Base-by-base conservation (phyloP, 768 basidiomycete genomes). In the Lyophyllum shimeji region DNA sequence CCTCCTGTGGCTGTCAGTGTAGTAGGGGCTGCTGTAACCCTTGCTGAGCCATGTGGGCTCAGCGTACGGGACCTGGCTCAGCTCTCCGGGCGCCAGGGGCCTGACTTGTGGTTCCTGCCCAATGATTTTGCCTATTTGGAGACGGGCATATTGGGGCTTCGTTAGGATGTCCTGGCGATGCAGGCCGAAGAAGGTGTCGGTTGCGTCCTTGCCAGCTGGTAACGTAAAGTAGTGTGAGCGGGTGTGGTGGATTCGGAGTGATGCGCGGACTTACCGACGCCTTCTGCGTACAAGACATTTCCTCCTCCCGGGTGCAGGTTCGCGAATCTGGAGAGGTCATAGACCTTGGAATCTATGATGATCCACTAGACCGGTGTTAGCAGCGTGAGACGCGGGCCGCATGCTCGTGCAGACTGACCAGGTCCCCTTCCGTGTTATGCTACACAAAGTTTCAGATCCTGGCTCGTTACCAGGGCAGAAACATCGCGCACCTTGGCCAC, bases 371-470 rank as follows among this genome's bases (percentile, higher is more conserved):
- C 7, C 18, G 27, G 13, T 56, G 55, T 53, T 47, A 46, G 25
- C 50, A 11, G 21, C 50, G 34, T 5, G 27, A 1, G 20, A 23
- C 24, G 31, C 13, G 18, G 12, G 20, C 33, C 27, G 5, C 7
- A 42, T 20, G 23, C 1, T 54, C 4, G 24, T 21, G n/a, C 13
- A 37, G 8, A 74, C 82, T 66, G 58, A 89, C 90, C 61, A 97
- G 70, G 69, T 95, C 87, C 46, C 89, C 91, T 63, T 86, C 83
- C 65, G 82, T 87, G 77, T 94, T 92, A 72, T 97, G 95, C 94
- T 97, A 59, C 11, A 49, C 45, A 48, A 24, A 25, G 9, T 51
- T 50, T 37, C 34, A 37, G 12, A 13, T 29, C 46, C 25, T 18
- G 27, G 34, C 11, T 43, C 21, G n/a, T n/a, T 18, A 12, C 23